These are phyloP conservation scores for Microdochium paspali DNA, from an alignment of 2,329 filamentous ascomycete genomes.

Conservation along the genomic window DNA sequence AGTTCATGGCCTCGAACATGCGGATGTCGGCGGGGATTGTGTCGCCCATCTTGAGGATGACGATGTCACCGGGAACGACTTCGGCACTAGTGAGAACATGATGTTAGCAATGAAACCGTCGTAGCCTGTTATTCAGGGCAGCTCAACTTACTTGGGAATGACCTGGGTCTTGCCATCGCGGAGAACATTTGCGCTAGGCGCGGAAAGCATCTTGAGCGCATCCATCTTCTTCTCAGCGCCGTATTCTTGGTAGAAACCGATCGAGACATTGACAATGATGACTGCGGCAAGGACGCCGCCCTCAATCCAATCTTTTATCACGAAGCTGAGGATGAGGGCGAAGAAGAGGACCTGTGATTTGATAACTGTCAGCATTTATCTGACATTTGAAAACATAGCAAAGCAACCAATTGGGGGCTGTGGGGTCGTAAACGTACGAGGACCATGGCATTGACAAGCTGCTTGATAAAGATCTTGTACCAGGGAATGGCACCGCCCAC, in stretches of 20 bases:
- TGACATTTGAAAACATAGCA: constrained; percentile 18
- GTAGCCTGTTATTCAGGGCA: constrained; percentile 4
- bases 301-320: constrained; percentile 58
- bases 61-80: constrained; percentile 64
- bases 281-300: constrained; percentile 58
- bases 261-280: constrained; percentile 59
- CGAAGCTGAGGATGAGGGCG: constrained; percentile 64
- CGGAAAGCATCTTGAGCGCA: constrained; percentile 49
- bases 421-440: constrained; percentile 35
- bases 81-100: constrained; percentile 31
- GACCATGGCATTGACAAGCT: constrained; percentile 72
- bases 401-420: background rate
- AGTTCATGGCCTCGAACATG: constrained; percentile 65
- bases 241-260: constrained; percentile 58
- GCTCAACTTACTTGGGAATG: constrained; percentile 47
- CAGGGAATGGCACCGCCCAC: constrained; percentile 57
- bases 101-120: background rate
- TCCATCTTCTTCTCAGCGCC: constrained; percentile 60
- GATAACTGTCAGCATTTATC: constrained; percentile 22
- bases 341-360: constrained; percentile 62
- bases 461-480: constrained; percentile 64
- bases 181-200: constrained; percentile 52
- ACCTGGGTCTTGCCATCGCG: constrained; percentile 49
- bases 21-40: constrained; percentile 67
- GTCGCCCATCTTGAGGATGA: constrained; percentile 60